Evolutionary conservation across 2,329 filamentous ascomycete species (phyloP), one percentile per base, ranked within the genome.

Genomic region (Huntiella moniliformis): DNA sequence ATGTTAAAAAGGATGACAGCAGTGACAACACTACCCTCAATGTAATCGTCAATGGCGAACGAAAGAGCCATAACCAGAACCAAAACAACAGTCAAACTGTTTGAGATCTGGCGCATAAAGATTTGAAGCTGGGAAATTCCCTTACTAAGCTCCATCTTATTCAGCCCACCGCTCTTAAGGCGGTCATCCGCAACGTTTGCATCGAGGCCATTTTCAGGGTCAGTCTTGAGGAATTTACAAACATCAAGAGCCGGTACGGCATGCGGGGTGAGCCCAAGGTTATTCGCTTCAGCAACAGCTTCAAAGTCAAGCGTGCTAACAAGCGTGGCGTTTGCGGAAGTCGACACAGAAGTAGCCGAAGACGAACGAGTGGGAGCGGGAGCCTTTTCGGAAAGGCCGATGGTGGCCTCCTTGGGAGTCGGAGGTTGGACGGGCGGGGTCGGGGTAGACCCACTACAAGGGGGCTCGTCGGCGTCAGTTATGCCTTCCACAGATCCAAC

Each of bases 101-200:
- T 84, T 53, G 79, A 81, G 54, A 83, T 71, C 65, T 84, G 79
- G 57, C 78, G 79, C 63, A 84, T 61, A 63, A 84, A 70, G 64
- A 84, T 81, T 64, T 79, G 73, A 74, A 77, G 82, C 61, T 79
- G 56, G 61, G 79, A 82, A 63, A 79, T 63, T 61, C 77, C 74
- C 63, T 78, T 74, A 66, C 77, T 73, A 62, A 74, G 73, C 62
- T 79, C 73, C 65, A 84, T 73, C 58, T 70, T 71, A 65, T 85
- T 85, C 54, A 72, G 69, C 54, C 79, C 80, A 70, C 82, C 66
- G 57, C 69, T 67, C 60, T 63, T 62, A 56, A 83, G 68, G 59
- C 79, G 79, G 64, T 67, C 66, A 60, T 70, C 67, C 52, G 78
- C 79, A 60, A 82, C 77, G 53, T 65, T 58, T 55, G 60, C 62